Conservation (phyloP, 352 stramenopile species). For the Achlya hypogyna region DNA sequence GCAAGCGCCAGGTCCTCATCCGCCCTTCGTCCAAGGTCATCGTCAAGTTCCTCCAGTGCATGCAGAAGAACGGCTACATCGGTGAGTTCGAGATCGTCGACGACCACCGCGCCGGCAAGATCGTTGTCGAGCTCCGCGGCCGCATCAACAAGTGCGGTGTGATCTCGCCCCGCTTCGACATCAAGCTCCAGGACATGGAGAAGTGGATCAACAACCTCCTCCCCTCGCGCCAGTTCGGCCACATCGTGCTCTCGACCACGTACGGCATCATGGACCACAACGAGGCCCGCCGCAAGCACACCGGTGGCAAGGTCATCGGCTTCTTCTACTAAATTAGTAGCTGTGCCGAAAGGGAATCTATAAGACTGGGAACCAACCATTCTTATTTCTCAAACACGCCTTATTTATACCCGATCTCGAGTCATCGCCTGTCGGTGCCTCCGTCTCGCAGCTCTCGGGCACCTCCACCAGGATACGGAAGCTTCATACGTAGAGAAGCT, state of each 20-base stretch:
- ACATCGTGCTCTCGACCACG: conserved; percentile 90
- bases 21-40: conserved; percentile 99
- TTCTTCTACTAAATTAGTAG: conserved; percentile 97
- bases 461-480: too few species aligned
- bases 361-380: background rate
- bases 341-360: background rate
- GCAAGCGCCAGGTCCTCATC: conserved; percentile 99
- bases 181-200: conserved; percentile 95
- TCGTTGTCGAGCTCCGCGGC: conserved; percentile 96
- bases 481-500: too few species aligned
- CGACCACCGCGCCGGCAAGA: conserved; percentile 99
- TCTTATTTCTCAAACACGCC: background rate
- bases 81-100: conserved; percentile 99
- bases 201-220: conserved; percentile 99
- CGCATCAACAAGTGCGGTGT: conserved; percentile 99
- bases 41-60: conserved; percentile 99
- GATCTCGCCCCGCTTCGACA: conserved; percentile 98
- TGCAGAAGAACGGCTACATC: conserved; percentile 99
- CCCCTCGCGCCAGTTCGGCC: conserved; percentile 97
- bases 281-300: conserved; percentile 98
- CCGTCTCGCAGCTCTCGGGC: too few species aligned
- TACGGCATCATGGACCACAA: conserved; percentile 90
- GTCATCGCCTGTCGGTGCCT: too few species aligned
- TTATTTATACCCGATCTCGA: background rate
- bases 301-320: conserved; percentile 99